Evolutionary conservation across 352 stramenopile species (phyloP).

Genomic region (Phytopythium aichiense): DNA sequence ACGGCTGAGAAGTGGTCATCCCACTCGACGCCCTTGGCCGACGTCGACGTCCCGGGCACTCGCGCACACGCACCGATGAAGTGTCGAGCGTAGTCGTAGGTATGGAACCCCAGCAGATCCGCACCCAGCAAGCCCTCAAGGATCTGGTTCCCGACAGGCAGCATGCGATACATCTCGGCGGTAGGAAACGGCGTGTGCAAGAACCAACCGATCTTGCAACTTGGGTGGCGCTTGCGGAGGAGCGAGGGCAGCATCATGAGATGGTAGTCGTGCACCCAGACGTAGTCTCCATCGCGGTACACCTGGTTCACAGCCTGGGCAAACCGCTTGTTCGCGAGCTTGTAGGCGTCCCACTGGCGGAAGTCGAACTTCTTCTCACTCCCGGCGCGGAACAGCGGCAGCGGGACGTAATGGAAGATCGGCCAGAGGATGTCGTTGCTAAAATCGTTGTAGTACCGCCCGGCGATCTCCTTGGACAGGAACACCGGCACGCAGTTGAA

Average conservation of each 20-base stretch:
- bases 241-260: constrained; percentile 84
- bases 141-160: constrained; percentile 76
- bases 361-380: constrained; percentile 92
- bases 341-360: constrained; percentile 85
- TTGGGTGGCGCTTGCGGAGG: constrained; percentile 64
- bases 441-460: constrained; percentile 91
- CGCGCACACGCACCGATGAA: constrained; percentile 77
- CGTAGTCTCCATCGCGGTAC: constrained; percentile 76
- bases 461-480: constrained; percentile 84
- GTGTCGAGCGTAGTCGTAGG: constrained; percentile 85
- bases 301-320: constrained; percentile 76
- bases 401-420: constrained; percentile 89
- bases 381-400: constrained; percentile 84
- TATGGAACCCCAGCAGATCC: constrained; percentile 84
- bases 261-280: constrained; percentile 91
- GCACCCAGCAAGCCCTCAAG: constrained; percentile 75
- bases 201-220: constrained; percentile 84
- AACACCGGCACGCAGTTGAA: constrained; percentile 91
- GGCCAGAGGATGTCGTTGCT: constrained; percentile 91
- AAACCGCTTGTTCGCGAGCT: constrained; percentile 79
- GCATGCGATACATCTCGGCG: constrained; percentile 80
- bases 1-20: constrained; percentile 78
- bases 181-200: constrained; percentile 87
- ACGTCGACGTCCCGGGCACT: constrained; percentile 67
- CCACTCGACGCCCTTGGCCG: constrained; percentile 77